phyloP scores from a whole-genome alignment of 2,329 filamentous ascomycete genomes.

The Shiraia sp. region DNA sequence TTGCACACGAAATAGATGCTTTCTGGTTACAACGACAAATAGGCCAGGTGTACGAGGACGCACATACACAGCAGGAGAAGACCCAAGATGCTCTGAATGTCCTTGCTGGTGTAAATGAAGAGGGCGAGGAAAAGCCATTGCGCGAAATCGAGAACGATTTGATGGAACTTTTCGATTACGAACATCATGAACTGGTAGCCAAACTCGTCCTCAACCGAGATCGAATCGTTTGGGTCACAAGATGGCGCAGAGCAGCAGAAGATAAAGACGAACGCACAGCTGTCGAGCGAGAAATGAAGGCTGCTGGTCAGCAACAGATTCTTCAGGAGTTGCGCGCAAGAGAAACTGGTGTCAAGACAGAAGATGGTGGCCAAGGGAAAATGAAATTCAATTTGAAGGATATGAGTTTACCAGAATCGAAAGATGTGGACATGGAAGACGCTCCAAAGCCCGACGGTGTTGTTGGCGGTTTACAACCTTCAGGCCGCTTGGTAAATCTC shows the following conservation, averaged over 20 bases:
- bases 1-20: conserved; percentile 90
- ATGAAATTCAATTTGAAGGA: conserved; percentile 88
- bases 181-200: conserved; percentile 89
- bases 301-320: conserved; percentile 83
- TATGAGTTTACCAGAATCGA: conserved; percentile 72
- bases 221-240: conserved; percentile 94
- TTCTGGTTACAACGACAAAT: conserved; percentile 97
- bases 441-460: conserved; percentile 54
- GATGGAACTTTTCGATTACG: conserved; percentile 98
- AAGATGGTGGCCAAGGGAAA: conserved; percentile 66
- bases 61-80: conserved; percentile 92
- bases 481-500: conserved; percentile 84
- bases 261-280: conserved; percentile 71
- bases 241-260: conserved; percentile 79
- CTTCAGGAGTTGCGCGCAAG: conserved; percentile 86
- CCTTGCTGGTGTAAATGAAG: conserved; percentile 73
- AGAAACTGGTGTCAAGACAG: conserved; percentile 59
- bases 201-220: conserved; percentile 90
- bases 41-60: conserved; percentile 83
- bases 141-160: conserved; percentile 97
- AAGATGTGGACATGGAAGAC: conserved; percentile 49
- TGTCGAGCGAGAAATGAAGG: conserved; percentile 88
- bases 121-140: conserved; percentile 80
- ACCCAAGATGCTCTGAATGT: conserved; percentile 82
- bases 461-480: conserved; percentile 83